Evolutionary conservation across 2,329 filamentous ascomycete genomes (phyloP).

Genomic region (Xylariaceae sp.): DNA sequence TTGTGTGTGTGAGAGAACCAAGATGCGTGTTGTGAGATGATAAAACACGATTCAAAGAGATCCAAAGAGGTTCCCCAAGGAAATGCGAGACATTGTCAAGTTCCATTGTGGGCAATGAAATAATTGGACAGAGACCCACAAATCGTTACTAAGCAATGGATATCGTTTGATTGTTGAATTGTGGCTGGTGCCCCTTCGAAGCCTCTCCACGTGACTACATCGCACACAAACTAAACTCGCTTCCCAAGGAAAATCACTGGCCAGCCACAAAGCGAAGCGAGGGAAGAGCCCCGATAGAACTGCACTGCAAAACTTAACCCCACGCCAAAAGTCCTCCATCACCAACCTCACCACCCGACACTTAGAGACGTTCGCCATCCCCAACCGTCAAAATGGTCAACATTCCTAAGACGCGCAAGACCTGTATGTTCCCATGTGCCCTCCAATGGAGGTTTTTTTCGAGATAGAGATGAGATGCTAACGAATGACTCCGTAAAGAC

Average conservation of each 20-base stretch:
- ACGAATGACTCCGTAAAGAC: slow-evolving; percentile 6
- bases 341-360: slow-evolving; percentile 18
- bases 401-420: slow-evolving; percentile 23
- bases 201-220: slow-evolving; percentile 15
- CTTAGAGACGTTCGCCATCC: slow-evolving; percentile 9
- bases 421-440: slow-evolving; percentile 4
- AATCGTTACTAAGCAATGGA: too few relatives aligned
- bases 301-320: slow-evolving; percentile 13
- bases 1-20: not conserved
- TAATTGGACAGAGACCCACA: not conserved
- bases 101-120: not conserved
- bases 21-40: not conserved
- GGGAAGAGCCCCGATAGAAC: slow-evolving; percentile 10
- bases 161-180: not conserved
- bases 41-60: not conserved
- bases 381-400: slow-evolving; percentile 23
- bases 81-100: too few relatives aligned
- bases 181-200: slow-evolving; percentile 7
- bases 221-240: slow-evolving; percentile 18
- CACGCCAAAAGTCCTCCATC: slow-evolving; percentile 17
- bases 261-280: slow-evolving; percentile 16
- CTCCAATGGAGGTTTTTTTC: not conserved
- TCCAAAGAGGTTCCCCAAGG: too few relatives aligned
- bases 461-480: not conserved
- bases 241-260: slow-evolving; percentile 12